Conservation (phyloP, 2,329 filamentous ascomycete species). For the Claviceps sp. region DNA sequence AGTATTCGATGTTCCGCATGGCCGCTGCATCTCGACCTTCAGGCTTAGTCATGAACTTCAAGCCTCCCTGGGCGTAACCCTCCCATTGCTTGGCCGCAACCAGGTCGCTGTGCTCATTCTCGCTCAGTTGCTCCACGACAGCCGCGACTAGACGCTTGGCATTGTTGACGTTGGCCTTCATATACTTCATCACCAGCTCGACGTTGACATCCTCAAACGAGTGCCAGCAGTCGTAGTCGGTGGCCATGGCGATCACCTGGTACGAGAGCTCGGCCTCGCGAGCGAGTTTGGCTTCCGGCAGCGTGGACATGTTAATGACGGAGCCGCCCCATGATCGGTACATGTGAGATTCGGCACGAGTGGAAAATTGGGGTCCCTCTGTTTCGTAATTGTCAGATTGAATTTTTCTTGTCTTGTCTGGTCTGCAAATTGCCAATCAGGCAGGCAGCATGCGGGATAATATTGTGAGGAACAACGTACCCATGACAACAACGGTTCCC, state of each 20-base stretch:
- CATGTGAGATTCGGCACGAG: constrained; percentile 86
- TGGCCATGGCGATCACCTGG: constrained; percentile 98
- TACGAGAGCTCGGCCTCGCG: constrained; percentile 93
- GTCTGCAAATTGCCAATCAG: too few species aligned
- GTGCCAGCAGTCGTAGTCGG: constrained; percentile 98
- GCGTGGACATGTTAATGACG: constrained; percentile 95
- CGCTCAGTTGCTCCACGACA: constrained; percentile 73
- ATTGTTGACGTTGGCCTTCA: constrained; percentile 85
- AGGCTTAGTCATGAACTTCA: constrained; percentile 70
- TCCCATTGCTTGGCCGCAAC: constrained; percentile 72
- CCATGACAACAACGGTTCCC: constrained; percentile 85
- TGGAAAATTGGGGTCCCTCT: constrained; percentile 98
- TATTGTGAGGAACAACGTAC: constrained; percentile 30
- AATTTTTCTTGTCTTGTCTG: background rate
- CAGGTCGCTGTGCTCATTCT: constrained; percentile 61
- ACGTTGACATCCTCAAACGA: constrained; percentile 74
- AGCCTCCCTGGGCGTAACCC: constrained; percentile 61
- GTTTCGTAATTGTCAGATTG: background rate
- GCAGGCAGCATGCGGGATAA: background rate
- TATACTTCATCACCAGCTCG: constrained; percentile 92
- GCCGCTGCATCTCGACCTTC: constrained; percentile 61
- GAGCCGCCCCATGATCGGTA: constrained; percentile 89
- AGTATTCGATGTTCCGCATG: constrained; percentile 65
- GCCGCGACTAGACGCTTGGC: constrained; percentile 73
- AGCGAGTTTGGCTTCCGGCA: constrained; percentile 92